Evolutionary conservation across 2,329 filamentous ascomycete genomes (phyloP).

Genomic region (Penicillium aurantiogriseum): DNA sequence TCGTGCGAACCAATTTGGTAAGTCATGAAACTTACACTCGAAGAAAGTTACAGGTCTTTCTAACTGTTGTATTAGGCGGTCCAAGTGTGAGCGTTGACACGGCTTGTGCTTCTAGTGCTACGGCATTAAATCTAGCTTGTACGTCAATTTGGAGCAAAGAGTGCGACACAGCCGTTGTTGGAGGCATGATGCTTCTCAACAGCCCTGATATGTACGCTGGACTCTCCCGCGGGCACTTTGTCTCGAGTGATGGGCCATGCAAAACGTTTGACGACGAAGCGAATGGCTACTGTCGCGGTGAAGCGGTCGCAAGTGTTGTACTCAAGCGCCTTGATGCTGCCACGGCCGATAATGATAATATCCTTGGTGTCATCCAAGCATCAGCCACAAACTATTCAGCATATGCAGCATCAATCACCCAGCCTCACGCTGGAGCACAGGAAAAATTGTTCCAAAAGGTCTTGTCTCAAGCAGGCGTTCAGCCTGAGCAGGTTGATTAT

Average conservation of each 20-base stretch:
- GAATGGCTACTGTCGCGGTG: conserved; percentile 56
- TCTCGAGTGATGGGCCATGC: conserved; percentile 44
- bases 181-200: conserved; percentile 70
- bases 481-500: conserved; percentile 39
- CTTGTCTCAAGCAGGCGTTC: conserved; percentile 35
- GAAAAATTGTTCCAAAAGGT: conserved; percentile 38
- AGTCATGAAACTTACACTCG: not conserved
- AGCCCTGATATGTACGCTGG: conserved; percentile 76
- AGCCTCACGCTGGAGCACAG: conserved; percentile 41
- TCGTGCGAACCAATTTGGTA: not conserved
- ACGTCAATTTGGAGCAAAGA: conserved; percentile 70
- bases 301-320: conserved; percentile 50
- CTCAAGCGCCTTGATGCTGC: conserved; percentile 53
- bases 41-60: not conserved
- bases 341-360: conserved; percentile 47
- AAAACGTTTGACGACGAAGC: conserved; percentile 51
- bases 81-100: conserved; percentile 71
- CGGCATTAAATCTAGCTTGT: conserved; percentile 65
- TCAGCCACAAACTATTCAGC: conserved; percentile 46
- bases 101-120: conserved; percentile 62
- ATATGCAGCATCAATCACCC: conserved; percentile 47
- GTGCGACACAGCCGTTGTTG: conserved; percentile 75
- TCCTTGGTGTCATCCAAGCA: conserved; percentile 45
- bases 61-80: conserved; percentile 63
- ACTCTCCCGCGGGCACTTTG: conserved; percentile 54